Conservation (phyloP, 2,329 filamentous ascomycete genomes). For the Scortechinia acanthostroma region DNA sequence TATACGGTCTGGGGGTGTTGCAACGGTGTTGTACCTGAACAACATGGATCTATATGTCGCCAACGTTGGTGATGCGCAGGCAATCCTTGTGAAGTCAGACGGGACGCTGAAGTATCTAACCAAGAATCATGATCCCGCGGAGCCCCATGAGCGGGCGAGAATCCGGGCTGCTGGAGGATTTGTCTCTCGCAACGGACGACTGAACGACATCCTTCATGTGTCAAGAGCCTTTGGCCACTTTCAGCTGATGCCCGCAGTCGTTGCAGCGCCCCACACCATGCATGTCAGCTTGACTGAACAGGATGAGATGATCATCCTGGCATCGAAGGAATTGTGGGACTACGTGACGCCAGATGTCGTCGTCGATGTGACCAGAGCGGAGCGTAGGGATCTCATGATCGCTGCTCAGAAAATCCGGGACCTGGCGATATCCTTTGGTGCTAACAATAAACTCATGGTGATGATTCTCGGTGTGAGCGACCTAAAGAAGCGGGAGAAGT, state of each 20-base stretch:
- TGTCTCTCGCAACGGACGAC: slow-evolving; percentile 85
- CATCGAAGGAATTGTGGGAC: slow-evolving; percentile 90
- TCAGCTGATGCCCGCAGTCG: slow-evolving; percentile 83
- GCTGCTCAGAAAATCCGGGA: slow-evolving; percentile 91
- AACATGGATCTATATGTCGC: slow-evolving; percentile 87
- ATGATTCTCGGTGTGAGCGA: slow-evolving; percentile 96
- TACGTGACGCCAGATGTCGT: slow-evolving; percentile 83
- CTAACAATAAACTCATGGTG: slow-evolving; percentile 93
- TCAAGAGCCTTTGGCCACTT: slow-evolving; percentile 93
- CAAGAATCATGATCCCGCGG: slow-evolving; percentile 85
- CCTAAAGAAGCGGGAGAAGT: slow-evolving; percentile 77
- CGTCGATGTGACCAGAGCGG: slow-evolving; percentile 81
- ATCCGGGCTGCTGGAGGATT: slow-evolving; percentile 93
- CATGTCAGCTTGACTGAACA: slow-evolving; percentile 75
- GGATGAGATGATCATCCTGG: slow-evolving; percentile 88
- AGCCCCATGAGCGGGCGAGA: slow-evolving; percentile 73
- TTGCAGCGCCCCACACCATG: slow-evolving; percentile 79
- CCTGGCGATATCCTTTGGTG: slow-evolving; percentile 89
- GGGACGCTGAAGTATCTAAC: slow-evolving; percentile 79
- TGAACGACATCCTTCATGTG: slow-evolving; percentile 86
- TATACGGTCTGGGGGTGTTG: slow-evolving; percentile 80
- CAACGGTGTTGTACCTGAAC: slow-evolving; percentile 83
- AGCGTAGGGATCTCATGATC: slow-evolving; percentile 84
- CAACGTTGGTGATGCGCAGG: slow-evolving; percentile 91
- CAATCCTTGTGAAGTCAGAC: slow-evolving; percentile 87